A percentile compares a stretch with the other conserved stretches of the same genome.
These are phyloP conservation scores for Sporisorium graminicola DNA, from an alignment of 1,284 basidiomycete genomes.

Conservation along the genomic window DNA sequence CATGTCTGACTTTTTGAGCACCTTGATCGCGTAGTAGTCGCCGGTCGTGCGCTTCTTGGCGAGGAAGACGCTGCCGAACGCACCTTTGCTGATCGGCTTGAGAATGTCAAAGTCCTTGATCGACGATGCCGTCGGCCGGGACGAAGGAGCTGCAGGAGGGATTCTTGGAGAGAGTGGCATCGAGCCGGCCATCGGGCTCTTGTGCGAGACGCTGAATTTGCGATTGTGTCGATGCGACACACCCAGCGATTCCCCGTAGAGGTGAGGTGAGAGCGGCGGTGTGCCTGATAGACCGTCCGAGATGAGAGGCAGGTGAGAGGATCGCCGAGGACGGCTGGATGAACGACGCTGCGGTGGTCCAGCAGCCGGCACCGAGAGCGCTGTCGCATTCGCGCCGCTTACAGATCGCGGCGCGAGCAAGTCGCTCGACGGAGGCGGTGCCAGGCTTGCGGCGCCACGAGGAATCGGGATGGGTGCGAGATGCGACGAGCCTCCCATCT, in stretches of 20 bases:
- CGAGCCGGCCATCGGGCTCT: constrained; percentile 54
- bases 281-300: constrained; percentile 39
- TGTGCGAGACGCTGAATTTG: constrained; percentile 51
- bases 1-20: constrained; percentile 99
- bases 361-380: constrained; percentile 13
- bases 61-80: constrained; percentile 94
- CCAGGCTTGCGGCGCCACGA: constrained; percentile 20
- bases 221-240: constrained; percentile 41
- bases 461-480: constrained; percentile 58
- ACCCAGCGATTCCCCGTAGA: constrained; percentile 43
- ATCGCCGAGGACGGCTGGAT: constrained; percentile 42
- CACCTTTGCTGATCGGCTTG: constrained; percentile 99
- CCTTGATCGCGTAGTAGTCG: constrained; percentile 99
- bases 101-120: constrained; percentile 99
- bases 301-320: constrained; percentile 39
- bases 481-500: constrained; percentile 54
- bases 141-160: constrained; percentile 80
- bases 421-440: constrained; percentile 22
- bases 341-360: constrained; percentile 27
- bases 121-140: constrained; percentile 85
- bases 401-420: constrained; percentile 18
- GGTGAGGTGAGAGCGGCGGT: constrained; percentile 64
- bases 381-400: constrained; percentile 11
- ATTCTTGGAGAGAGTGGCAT: constrained; percentile 84
- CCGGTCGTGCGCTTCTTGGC: constrained; percentile 98